These are phyloP conservation scores for Cutaneotrichosporon spelunceum DNA, from an alignment of 1,284 basidiomycete genomes.

Conservation along the genomic window DNA sequence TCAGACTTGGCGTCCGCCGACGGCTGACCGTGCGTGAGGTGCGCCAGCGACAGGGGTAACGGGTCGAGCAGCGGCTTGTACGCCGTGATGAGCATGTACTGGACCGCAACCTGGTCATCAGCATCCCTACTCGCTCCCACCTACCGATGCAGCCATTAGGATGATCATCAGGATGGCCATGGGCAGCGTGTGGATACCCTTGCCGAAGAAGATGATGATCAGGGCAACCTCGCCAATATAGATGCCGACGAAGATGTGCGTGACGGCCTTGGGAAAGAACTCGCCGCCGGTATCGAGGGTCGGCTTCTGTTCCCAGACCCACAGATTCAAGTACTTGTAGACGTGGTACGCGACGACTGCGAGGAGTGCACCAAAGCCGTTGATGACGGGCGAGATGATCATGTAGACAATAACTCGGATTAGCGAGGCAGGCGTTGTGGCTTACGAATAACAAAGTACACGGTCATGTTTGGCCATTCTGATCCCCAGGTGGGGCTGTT, in stretches of 20 bases:
- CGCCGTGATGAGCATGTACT: constrained; percentile 65
- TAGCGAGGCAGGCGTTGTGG: constrained; percentile 35
- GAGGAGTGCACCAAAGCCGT: constrained; percentile 75
- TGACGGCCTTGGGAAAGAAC: constrained; percentile 92
- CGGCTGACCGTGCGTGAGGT: constrained; percentile 57
- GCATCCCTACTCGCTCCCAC: background rate
- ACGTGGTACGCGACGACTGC: constrained; percentile 81
- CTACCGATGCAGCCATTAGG: constrained; percentile 66
- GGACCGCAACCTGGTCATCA: constrained; percentile 58
- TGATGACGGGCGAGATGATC: constrained; percentile 90
- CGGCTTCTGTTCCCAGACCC: constrained; percentile 69
- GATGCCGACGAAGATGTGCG: constrained; percentile 87
- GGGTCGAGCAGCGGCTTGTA: constrained; percentile 57
- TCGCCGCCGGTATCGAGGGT: constrained; percentile 82
- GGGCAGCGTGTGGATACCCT: constrained; percentile 60
- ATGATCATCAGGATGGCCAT: constrained; percentile 80
- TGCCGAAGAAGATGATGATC: constrained; percentile 76
- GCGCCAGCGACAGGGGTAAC: constrained; percentile 72
- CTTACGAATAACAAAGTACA: constrained; percentile 73
- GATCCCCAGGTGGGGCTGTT: constrained; percentile 67
- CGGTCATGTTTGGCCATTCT: constrained; percentile 65
- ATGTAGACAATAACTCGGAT: constrained; percentile 67
- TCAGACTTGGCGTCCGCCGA: background rate
- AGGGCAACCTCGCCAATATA: constrained; percentile 80
- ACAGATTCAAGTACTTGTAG: constrained; percentile 87